Conservation (phyloP, 306 rosid genomes). For the Clitoria ternatea region DNA sequence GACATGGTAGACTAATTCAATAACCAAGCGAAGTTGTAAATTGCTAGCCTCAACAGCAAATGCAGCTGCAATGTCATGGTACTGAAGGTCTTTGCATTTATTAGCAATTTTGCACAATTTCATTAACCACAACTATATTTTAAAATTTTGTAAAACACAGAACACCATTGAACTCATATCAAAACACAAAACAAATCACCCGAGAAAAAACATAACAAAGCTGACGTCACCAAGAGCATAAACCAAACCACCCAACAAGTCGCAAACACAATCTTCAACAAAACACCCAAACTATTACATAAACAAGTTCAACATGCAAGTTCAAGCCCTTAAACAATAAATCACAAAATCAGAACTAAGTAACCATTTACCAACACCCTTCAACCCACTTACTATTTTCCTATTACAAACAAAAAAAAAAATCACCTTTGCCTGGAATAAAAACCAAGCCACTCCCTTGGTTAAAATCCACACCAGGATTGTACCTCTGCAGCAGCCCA, state of each 20-base stretch:
- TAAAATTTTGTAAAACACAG: not conserved
- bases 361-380: not conserved
- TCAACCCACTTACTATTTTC: no score
- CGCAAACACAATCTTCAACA: no score
- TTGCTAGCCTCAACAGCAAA: not conserved
- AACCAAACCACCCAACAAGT: not conserved
- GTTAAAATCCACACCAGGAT: constrained; percentile 58
- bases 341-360: not conserved
- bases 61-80: not conserved
- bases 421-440: constrained; percentile 68
- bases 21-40: not conserved
- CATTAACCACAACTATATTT: not conserved
- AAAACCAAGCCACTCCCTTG: constrained; percentile 55
- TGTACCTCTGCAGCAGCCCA: constrained; percentile 49
- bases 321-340: not conserved
- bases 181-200: not conserved
- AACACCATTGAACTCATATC: not conserved
- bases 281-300: not conserved
- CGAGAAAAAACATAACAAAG: not conserved
- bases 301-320: not conserved
- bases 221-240: not conserved
- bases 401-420: not conserved
- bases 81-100: not conserved
- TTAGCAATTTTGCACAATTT: not conserved
- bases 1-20: not conserved